Evolutionary conservation across 208 protist genomes (phyloP), one percentile per base, ranked within the genome.

Genomic region (Angomonas deanei): DNA sequence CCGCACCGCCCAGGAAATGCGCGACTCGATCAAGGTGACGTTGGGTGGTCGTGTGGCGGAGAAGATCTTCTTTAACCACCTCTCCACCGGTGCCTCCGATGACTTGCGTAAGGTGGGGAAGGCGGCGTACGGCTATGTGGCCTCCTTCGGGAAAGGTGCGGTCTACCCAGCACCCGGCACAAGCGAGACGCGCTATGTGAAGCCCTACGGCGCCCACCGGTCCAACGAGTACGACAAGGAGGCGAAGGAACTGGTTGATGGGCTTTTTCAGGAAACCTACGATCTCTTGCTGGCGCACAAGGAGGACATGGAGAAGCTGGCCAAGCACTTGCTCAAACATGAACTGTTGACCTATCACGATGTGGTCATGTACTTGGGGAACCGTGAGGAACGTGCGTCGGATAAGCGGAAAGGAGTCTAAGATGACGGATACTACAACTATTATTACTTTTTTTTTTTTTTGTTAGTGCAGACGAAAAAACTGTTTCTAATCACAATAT

Each of bases 31-130:
- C 31, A 93, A 88, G 61, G 88, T 98, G 50, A 87, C 88, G 13
- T 86, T 99, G 3, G 97, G 96, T 54, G 97, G 97, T 0, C 86
- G 96, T 42, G 82, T 91, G 13, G 88, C 97, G 15, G 96, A 99
- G 74, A 42, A 78, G 47, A 86, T 97, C 61, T 94, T 97, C 67
- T 99, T 99, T 67, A 64, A 82, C 3, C 80, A 95, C 33, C 81
- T 98, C 30, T 97, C 93, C 21, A 98, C 96, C 15, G 96, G 96
- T 15, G 97, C 97, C 6, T 82, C 80, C 6, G 97, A 99, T 66
- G 98, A 99, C 74, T 83, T 99, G 23, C 69, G 85, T 23, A 98
- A 98, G 69, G 96, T 99, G 1, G 94, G 91, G 0, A 72, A 80
- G 2, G 92, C 98, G 67, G 97, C 97, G 5, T 99, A 98, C 60